Evolutionary conservation across 225 moss, liverwort and hornwort genomes (phyloP), one percentile per base, ranked within the genome.

Genomic region (Asterella californica): DNA sequence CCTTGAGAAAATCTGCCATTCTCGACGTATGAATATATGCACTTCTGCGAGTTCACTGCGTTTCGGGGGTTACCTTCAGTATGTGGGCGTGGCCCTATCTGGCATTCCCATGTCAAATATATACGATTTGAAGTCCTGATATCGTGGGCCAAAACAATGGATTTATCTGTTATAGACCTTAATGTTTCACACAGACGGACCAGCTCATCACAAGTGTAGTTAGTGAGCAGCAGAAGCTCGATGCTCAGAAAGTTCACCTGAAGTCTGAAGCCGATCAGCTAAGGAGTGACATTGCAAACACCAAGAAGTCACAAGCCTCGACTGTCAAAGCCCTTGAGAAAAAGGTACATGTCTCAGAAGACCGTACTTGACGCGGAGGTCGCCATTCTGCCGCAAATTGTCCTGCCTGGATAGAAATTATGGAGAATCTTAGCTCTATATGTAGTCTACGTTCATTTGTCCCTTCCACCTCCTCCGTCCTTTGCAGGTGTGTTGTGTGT

Each of bases 211-310:
- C 90, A 83, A 76, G 77, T 33, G 83, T 95, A 30, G 86, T 91
- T 64, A 93, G 91, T 84, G 93, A 95, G 66, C 93, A 95, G 89
- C 93, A 95, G 84, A 93, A 95, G 82, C 78, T 95, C 85, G 91
- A 90, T 87, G 95, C 91, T 25, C 89, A 91, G 83, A 78, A 85
- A 76, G 90, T 86, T 79, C 90, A 90, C 77, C 88, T 91, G 76
- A 91, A 87, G 79, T 93, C 93, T 82, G 91, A 95, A 82, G 91
- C 90, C 82, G 95, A 93, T 81, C 95, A 95, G 83, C 72, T 93
- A 81, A 91, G 85, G 86, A 84, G 83, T 82, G 95, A 95, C 66
- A 93, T 95, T 82, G 82, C 83, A 73, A 90, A 85, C 65, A 89
- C 83, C 32, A 90, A 82, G 84, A 93, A 88, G 78, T 88, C 90